These are phyloP conservation scores for Cenchrus fungigraminus DNA, from an alignment of 176 grass and related monocot genomes.

Conservation along the genomic window DNA sequence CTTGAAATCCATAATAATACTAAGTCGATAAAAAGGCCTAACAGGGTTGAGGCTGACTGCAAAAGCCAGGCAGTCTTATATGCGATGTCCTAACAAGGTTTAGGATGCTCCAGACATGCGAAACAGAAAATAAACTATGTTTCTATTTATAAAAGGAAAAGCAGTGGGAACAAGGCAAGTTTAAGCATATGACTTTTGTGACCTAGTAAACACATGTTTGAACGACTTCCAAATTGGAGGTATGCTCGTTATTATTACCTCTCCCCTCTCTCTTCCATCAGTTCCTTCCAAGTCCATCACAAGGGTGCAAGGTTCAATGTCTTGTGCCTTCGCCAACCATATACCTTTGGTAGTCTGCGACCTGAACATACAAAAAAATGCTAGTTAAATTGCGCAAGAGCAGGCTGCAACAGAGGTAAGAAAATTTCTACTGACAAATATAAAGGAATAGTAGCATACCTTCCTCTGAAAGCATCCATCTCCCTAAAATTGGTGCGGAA, in stretches of 20 bases:
- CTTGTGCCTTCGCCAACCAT: constrained; percentile 74
- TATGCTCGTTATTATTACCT: constrained; percentile 60
- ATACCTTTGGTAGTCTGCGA: constrained; percentile 99
- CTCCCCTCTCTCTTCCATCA: constrained; percentile 97
- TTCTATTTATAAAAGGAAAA: neutral
- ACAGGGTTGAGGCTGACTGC: neutral
- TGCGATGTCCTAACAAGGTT: neutral
- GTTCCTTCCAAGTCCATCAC: constrained; percentile 99
- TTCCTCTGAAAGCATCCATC: constrained; percentile 98
- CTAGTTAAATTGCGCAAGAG: constrained; percentile 25
- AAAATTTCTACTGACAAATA: constrained; percentile 20
- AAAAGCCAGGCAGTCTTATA: neutral
- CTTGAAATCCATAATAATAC: constrained; percentile 4
- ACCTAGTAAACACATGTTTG: constrained; percentile 10
- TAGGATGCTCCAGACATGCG: neutral
- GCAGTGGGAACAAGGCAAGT: neutral
- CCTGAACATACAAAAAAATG: constrained; percentile 53
- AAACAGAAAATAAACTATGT: neutral
- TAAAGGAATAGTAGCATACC: constrained; percentile 53
- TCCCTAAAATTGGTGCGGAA: constrained; percentile 93
- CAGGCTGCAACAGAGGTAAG: neutral
- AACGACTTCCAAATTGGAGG: constrained; percentile 7
- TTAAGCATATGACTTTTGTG: neutral
- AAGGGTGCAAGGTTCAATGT: constrained; percentile 92
- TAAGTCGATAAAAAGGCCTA: constrained; percentile 14